Conservation (phyloP, 2,329 filamentous ascomycete genomes). For the Rutstroemia sydowiana region DNA sequence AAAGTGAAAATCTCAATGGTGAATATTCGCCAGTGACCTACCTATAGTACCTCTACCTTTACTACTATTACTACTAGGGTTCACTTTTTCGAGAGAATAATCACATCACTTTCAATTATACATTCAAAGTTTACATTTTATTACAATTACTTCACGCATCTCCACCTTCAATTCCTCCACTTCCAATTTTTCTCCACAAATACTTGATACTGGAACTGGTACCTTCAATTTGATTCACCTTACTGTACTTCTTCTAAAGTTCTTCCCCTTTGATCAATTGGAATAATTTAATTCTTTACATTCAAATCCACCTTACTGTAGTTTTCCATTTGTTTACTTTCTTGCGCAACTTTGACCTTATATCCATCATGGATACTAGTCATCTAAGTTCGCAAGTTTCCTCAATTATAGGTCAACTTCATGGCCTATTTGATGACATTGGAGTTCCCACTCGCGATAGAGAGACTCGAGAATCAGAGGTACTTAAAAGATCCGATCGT, state of each 20-base stretch:
- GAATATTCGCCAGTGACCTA: too few relatives aligned
- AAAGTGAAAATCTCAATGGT: background rate
- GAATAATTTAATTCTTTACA: background rate
- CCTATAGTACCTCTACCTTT: too few relatives aligned
- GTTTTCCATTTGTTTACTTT: background rate
- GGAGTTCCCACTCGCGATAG: slow-evolving; percentile 91
- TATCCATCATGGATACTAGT: slow-evolving; percentile 68
- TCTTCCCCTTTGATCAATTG: slow-evolving; percentile 3
- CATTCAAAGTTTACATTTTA: too few relatives aligned
- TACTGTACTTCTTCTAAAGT: background rate
- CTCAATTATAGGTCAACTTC: slow-evolving; percentile 84
- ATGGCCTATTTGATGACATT: slow-evolving; percentile 95
- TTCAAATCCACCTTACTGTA: background rate
- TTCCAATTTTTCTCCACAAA: background rate
- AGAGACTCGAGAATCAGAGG: slow-evolving; percentile 82
- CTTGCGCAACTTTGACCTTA: background rate
- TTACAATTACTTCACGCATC: too few relatives aligned
- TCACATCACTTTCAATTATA: too few relatives aligned
- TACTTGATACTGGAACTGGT: background rate
- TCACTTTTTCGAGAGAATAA: too few relatives aligned
- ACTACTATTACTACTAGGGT: too few relatives aligned
- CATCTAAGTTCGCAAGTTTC: slow-evolving; percentile 94
- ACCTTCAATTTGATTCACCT: too few relatives aligned
- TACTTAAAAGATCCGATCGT: slow-evolving; percentile 44
- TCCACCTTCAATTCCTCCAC: slow-evolving; percentile 4